These are phyloP conservation scores for Xylariales sp. DNA, from an alignment of 2,329 filamentous ascomycete genomes.

Conservation along the genomic window DNA sequence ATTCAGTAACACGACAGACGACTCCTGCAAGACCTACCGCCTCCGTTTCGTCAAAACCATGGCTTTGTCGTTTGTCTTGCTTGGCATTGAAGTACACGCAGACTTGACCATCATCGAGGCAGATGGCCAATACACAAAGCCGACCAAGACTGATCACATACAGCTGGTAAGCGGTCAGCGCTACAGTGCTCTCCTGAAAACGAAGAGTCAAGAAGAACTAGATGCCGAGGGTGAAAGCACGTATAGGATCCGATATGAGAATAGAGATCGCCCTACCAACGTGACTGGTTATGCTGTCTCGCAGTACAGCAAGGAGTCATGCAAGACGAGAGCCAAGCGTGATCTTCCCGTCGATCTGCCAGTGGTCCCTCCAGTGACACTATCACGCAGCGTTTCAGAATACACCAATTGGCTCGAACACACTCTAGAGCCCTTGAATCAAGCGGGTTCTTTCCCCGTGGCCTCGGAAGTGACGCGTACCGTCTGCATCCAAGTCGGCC, in stretches of 20 bases:
- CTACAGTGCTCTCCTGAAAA: constrained; percentile 51
- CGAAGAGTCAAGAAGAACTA: constrained; percentile 45
- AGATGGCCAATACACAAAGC: constrained; percentile 51
- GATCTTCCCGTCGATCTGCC: constrained; percentile 22
- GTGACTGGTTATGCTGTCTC: constrained; percentile 46
- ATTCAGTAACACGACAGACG: constrained; percentile 28
- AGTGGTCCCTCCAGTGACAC: constrained; percentile 21
- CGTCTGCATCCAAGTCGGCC: constrained; percentile 40
- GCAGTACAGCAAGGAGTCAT: constrained; percentile 29
- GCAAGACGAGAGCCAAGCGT: constrained; percentile 8
- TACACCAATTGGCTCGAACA: constrained; percentile 39
- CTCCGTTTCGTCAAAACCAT: constrained; percentile 55
- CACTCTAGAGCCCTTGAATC: constrained; percentile 34
- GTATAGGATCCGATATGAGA: constrained; percentile 45
- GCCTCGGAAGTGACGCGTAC: constrained; percentile 45
- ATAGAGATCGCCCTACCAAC: constrained; percentile 40
- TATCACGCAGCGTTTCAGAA: constrained; percentile 29
- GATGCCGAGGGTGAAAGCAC: constrained; percentile 26
- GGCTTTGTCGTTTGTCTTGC: constrained; percentile 47
- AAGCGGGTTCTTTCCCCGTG: constrained; percentile 29
- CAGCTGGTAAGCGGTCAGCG: constrained; percentile 56
- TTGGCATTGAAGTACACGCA: constrained; percentile 53
- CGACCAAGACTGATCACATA: constrained; percentile 40
- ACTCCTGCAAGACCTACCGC: constrained; percentile 49
- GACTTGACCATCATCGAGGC: constrained; percentile 55